These are phyloP conservation scores for Paraleonurus japonicus DNA, from an alignment of 257 asterid genomes.

Conservation along the genomic window DNA sequence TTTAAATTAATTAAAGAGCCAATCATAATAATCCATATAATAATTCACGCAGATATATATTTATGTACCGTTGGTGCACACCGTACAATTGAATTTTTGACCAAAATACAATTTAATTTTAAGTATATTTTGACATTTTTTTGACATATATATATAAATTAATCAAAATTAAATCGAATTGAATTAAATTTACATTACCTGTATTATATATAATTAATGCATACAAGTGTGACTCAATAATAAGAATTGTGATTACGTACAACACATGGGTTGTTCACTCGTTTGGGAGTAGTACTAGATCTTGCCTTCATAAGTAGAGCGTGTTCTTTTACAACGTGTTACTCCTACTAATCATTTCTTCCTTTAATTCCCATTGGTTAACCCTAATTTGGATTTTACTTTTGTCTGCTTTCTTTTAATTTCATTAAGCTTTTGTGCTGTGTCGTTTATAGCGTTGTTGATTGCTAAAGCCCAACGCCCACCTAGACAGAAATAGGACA, in stretches of 20 bases:
- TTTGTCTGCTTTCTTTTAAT: constrained; percentile 5
- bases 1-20: constrained; percentile 23
- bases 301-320: constrained; percentile 27
- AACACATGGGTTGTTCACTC: constrained; percentile 29
- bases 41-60: no score
- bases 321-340: constrained; percentile 11
- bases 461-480: background rate
- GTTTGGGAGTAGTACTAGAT: background rate
- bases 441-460: background rate
- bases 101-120: no score
- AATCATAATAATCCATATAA: constrained; percentile 19
- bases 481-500: background rate
- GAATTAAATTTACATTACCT: no score
- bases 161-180: no score
- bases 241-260: constrained; percentile 20
- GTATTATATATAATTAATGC: no score
- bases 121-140: no score
- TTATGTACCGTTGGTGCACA: no score
- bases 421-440: background rate
- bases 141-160: no score
- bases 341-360: constrained; percentile 23
- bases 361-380: constrained; percentile 11
- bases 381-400: constrained; percentile 7
- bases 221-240: no score
- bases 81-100: no score